A percentile compares a stretch with the other conserved stretches of the same genome.
Conservation (phyloP, 192 early-diverging fungal species). For the Mortierella alpina region DNA sequence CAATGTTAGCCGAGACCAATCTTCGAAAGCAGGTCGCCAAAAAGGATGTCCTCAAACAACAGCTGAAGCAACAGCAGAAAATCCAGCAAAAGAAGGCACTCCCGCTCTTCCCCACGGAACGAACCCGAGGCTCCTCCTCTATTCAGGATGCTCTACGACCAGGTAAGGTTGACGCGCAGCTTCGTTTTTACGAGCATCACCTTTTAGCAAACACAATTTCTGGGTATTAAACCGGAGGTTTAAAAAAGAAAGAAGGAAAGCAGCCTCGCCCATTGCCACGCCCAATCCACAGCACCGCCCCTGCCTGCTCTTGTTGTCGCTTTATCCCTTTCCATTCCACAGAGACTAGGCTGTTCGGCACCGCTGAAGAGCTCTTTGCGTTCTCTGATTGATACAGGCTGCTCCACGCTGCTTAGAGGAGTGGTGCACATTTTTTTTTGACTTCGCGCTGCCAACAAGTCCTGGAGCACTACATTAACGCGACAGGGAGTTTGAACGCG, state of each 20-base stretch:
- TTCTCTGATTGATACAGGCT: background rate
- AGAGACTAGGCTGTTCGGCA: too few species aligned
- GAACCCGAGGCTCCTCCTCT: constrained; percentile 26
- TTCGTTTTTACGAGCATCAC: background rate
- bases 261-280: too few species aligned
- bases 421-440: background rate
- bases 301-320: too few species aligned
- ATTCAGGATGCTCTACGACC: constrained; percentile 25
- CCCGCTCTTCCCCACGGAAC: constrained; percentile 35
- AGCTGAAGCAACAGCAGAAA: constrained; percentile 24
- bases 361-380: background rate
- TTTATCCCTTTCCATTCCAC: too few species aligned
- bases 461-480: too few species aligned
- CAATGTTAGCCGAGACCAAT: background rate
- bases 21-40: constrained; percentile 5
- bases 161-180: constrained; percentile 19
- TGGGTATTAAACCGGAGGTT: too few species aligned
- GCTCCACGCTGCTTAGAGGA: background rate
- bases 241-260: too few species aligned
- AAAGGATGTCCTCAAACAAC: constrained; percentile 9
- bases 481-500: background rate
- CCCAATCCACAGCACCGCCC: too few species aligned
- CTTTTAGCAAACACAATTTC: background rate
- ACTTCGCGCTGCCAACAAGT: too few species aligned
- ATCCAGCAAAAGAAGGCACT: constrained; percentile 16